Evolutionary conservation across 2,329 filamentous ascomycete species (phyloP).

Genomic region (Fusarium neocosmosporiellum): DNA sequence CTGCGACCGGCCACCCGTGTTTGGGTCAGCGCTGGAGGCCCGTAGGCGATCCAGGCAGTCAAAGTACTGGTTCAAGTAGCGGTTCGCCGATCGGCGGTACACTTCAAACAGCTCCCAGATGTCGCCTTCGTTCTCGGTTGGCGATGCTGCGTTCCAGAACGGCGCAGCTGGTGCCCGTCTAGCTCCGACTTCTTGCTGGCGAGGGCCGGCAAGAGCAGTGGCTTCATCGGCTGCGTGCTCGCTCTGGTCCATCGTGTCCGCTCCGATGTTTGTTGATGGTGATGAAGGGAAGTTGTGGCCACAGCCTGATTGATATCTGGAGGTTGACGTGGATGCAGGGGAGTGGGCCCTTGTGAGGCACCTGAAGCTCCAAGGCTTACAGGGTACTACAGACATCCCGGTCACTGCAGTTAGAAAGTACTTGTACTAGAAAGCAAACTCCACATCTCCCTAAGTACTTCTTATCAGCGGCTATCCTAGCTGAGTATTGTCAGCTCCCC

Average conservation of each 20-base stretch:
- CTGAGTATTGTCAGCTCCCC: too few species aligned
- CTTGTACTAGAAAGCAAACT: too few species aligned
- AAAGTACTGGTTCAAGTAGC: not conserved
- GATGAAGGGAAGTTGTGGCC: not conserved
- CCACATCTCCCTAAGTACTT: too few species aligned
- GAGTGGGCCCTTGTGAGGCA: not conserved
- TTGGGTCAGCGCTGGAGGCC: not conserved
- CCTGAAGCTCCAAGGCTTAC: too few species aligned
- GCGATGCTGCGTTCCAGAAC: not conserved
- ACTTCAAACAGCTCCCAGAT: not conserved
- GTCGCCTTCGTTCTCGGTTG: not conserved
- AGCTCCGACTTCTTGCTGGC: not conserved
- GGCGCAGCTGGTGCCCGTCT: too few species aligned
- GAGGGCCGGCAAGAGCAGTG: not conserved
- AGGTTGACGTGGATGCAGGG: too few species aligned
- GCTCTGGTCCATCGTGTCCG: not conserved
- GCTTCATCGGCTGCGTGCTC: not conserved
- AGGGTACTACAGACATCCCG: too few species aligned
- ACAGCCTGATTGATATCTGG: not conserved
- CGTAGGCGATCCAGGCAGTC: not conserved
- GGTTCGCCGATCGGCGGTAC: not conserved
- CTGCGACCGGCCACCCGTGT: not conserved
- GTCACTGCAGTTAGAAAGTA: too few species aligned
- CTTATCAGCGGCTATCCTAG: too few species aligned
- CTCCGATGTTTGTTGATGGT: not conserved